A percentile compares a stretch with the other conserved stretches of the same genome.
phyloP scores from a whole-genome alignment of 2,329 filamentous ascomycete species.

The Apiospora saccharicola region DNA sequence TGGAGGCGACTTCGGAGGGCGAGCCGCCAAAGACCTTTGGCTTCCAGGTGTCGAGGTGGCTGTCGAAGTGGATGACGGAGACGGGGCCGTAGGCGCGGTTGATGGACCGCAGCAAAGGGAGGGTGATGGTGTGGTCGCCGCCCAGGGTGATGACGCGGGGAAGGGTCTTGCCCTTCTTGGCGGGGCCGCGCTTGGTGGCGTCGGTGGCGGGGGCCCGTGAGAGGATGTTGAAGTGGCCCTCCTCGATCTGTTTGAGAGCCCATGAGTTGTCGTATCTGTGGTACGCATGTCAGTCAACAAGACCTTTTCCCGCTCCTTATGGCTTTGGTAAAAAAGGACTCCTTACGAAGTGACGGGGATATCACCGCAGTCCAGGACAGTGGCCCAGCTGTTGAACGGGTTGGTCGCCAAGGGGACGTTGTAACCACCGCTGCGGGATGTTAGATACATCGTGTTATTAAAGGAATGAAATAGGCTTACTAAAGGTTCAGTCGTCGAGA shows the following conservation, averaged over 20 bases:
- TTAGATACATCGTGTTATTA: conserved; percentile 34
- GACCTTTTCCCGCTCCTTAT: fast-evolving
- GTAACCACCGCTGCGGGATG: conserved; percentile 73
- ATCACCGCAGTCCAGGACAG: conserved; percentile 82
- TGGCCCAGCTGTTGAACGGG: conserved; percentile 83
- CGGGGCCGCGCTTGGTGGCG: conserved; percentile 67
- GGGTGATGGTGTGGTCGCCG: conserved; percentile 69
- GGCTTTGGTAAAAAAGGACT: too few species aligned
- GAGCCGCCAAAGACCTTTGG: conserved; percentile 89
- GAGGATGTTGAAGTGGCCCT: conserved; percentile 80
- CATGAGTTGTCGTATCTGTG: conserved; percentile 82
- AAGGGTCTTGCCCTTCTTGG: conserved; percentile 76
- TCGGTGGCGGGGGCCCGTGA: conserved; percentile 75
- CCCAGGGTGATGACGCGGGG: conserved; percentile 82
- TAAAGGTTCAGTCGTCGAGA: conserved; percentile 87
- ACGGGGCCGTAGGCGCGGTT: conserved; percentile 68
- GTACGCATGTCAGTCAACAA: conserved; percentile 14
- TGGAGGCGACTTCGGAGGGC: conserved; percentile 75
- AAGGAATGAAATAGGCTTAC: conserved; percentile 57
- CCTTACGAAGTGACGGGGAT: conserved; percentile 83
- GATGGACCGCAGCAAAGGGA: conserved; percentile 65
- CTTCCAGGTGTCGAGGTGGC: conserved; percentile 75
- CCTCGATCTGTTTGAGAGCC: conserved; percentile 84
- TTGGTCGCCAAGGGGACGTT: conserved; percentile 83
- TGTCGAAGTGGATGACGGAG: conserved; percentile 69